Base-by-base conservation (phyloP, 2,329 filamentous ascomycete species). In the Teratosphaeriaceae sp. region DNA sequence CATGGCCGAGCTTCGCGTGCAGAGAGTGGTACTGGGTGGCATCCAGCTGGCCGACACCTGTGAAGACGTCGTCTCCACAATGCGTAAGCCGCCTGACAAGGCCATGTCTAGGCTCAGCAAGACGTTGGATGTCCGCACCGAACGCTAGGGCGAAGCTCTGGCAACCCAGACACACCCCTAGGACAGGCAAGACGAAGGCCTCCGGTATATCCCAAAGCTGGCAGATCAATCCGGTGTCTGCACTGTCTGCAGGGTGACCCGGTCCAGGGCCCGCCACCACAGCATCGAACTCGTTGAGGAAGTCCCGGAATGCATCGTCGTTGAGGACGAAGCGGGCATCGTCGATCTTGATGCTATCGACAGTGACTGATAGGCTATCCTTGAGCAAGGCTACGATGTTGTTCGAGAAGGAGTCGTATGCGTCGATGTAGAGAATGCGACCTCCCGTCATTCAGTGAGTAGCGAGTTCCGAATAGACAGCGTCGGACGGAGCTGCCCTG, bases 331-430 rank as follows among this genome's bases (percentile, higher is more conserved):
- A 66, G 44, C 57, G 54, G 13, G 56, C 40, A 44, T 72, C 68
- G 46, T 73, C 85, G 54, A 94, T 88, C 49, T 78, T 79, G 46
- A 94, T 72, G 33, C 85, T 77, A 26, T 56, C 53, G 20, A 62
- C 55, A 35, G 77, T 76, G 16, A 78, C 84, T 46, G 74, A 68
- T 7, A 94, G 73, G 3, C 79, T 73, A 3, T 82, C 79, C 54
- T 84, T 77, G 36, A 97, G 74, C 24, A 95, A 77, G 5, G 85
- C 82, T 41, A 94, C 80, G 57, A 97, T 92, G 68, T 96, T 97
- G 68, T 94, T 89, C 43, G 88, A 87, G 67, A 96, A 98, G 31
- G 89, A 96, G 69, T 98, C 92, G 66, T 94, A 94, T 49, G 90
- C 89, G 64, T 97, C 92, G 53, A 98, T 74, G 67, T 94, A 95